Percentiles rank a stretch among this genome's conserved stretches.
These are phyloP conservation scores for Stagonosporopsis cucurbitacearum DNA, from an alignment of 2,329 filamentous ascomycete species.

Conservation along the genomic window DNA sequence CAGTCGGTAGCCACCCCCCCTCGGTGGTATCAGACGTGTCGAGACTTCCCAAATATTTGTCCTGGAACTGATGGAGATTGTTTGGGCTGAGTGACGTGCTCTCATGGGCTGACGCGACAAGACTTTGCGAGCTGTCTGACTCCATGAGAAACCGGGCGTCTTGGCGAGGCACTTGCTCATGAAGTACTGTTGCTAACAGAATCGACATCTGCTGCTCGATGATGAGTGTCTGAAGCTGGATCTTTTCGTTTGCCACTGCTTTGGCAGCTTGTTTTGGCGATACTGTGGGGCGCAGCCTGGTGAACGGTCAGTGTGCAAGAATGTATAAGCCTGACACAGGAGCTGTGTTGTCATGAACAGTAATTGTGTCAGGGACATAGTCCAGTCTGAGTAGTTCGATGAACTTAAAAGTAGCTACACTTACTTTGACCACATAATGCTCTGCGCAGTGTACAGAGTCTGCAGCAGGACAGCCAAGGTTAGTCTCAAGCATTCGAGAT, in stretches of 20 bases:
- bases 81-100: conserved; percentile 23
- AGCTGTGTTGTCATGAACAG: neutral
- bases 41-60: conserved; percentile 33
- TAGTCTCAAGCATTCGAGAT: conserved; percentile 44
- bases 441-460: conserved; percentile 47
- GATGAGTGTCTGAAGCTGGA: conserved; percentile 47
- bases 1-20: conserved; percentile 30
- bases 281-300: conserved; percentile 40
- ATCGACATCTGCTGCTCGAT: conserved; percentile 50
- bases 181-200: conserved; percentile 29
- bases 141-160: conserved; percentile 38
- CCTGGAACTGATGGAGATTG: conserved; percentile 40
- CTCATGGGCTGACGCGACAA: conserved; percentile 19
- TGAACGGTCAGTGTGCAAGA: neutral
- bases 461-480: conserved; percentile 50
- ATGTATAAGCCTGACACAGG: neutral
- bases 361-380: neutral
- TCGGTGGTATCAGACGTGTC: conserved; percentile 30
- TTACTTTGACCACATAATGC: conserved; percentile 49
- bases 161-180: conserved; percentile 23
- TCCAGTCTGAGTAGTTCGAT: neutral
- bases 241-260: conserved; percentile 45
- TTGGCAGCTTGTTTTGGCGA: conserved; percentile 41
- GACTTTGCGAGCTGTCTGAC: conserved; percentile 37
- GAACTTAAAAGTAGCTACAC: neutral